Evolutionary conservation across 1,284 basidiomycete species (phyloP), one percentile per base, ranked within the genome.

Genomic region (Moesziomyces antarcticus): DNA sequence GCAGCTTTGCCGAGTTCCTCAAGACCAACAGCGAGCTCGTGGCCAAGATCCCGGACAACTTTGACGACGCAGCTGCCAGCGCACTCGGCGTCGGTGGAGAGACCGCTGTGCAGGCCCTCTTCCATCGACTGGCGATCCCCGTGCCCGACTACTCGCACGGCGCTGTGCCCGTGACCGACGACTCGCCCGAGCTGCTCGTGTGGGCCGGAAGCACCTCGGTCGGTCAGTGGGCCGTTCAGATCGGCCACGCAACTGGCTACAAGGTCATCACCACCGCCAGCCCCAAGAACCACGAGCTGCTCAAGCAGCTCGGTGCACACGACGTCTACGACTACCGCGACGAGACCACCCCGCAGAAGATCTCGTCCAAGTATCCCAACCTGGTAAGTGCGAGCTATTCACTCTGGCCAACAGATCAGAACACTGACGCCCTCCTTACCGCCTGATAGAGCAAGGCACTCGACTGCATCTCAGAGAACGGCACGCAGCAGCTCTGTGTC

Each of bases 161-260:
- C 5, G 50, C 76, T 7, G 63, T 76, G 16, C 45, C 53, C 14
- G 57, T 76, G 14, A 65, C 59, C 6, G 58, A 72, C 22, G 50
- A 62, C 9, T 62, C 71, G 18, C 71, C 62, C 8, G 72, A 77
- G 70, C 54, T 83, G n/a, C 65, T 83, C 14, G 82, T 90, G 24
- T 90, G 89, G 54, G 87, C 87, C 18, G 88, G 89, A 11, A 85
- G 89, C 5, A 88, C 87, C n/a, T 78, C 87, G 18, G 83, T 84
- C 0, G 89, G 88, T 5, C 87, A 88, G 62, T 88, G 85, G 58
- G 80, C 79, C n/a, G 70, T 83, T 40, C 81, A 83, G 64, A 55
- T 82, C 20, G 86, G 83, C 14, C 82, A 81, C 33, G 71, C 84
- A 18, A 73, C 83, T 1, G 85, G 86, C 0, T 89, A 88, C 85